phyloP scores from a whole-genome alignment of 371 early-diverging fungal genomes.

The Smittium culicis region DNA sequence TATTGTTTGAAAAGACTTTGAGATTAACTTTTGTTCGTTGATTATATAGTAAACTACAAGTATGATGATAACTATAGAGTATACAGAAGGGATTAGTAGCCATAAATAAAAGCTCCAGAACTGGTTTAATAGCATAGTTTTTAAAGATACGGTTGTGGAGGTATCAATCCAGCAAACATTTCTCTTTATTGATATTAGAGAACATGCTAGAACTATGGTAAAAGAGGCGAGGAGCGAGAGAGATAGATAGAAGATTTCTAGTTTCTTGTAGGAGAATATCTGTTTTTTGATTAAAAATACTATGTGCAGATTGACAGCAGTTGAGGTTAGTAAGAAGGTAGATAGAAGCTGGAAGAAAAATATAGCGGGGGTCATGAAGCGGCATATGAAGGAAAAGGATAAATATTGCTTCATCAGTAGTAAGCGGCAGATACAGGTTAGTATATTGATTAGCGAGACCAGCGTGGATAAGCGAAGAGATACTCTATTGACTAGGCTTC shows the following conservation, averaged over 20 bases:
- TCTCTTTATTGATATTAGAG: not conserved
- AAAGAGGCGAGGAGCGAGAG: constrained; percentile 3
- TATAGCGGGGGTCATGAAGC: not conserved
- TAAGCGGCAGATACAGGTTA: not conserved
- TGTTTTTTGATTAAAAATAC: constrained; percentile 1
- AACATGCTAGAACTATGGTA: not conserved
- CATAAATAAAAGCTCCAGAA: not conserved
- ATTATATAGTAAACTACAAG: not conserved
- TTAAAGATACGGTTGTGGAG: no score
- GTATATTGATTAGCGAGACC: not conserved
- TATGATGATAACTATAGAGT: constrained; percentile 1
- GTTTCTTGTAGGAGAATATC: not conserved
- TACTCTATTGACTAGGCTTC: constrained; percentile 2
- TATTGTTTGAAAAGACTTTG: not conserved
- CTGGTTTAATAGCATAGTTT: not conserved
- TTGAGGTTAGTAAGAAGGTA: constrained; percentile 4
- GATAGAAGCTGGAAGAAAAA: not conserved
- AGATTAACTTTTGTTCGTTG: constrained; percentile 2
- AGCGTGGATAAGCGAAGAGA: constrained; percentile 1
- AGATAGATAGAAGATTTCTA: not conserved
- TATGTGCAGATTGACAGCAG: constrained; percentile 4
- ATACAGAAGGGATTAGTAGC: constrained; percentile 2
- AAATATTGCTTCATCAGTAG: not conserved
- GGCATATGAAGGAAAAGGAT: not conserved
- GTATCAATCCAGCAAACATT: constrained; percentile 8